Base-by-base conservation (phyloP, 306 rosid species). In the Trifolium pratense region DNA sequence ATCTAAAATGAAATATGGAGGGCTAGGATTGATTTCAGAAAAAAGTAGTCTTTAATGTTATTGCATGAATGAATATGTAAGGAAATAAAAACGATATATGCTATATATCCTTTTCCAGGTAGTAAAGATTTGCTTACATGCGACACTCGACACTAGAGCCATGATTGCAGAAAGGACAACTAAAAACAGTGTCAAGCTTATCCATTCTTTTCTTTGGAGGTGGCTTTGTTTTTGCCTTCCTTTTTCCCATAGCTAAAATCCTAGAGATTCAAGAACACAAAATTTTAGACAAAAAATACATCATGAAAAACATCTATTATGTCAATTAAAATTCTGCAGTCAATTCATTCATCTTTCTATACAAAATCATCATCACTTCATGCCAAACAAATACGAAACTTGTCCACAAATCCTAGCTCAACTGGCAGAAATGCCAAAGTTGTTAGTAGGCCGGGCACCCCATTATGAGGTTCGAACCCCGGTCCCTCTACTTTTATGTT, bases 141-240 rank as follows among this genome's bases (percentile, higher is more conserved):
- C 91, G 90, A 71, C 97, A 91, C 73, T 94, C 99, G 2, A 94
- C 96, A 23, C 98, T 86, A 78, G 90, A 81, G 20, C 98, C 97
- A 60, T 94, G 98, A 75, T 90, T 88, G 82, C 98, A 94, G 88
- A 94, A 94, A 82, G 98, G 98, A 48, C 98, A 91, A 79, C 97
- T 88, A 75, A 94, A 94, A 48, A 91, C 97, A 32, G 97, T 91
- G 74, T 94, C 98, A 49, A 91, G 98, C 91, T 91, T 94, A 80
- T 91, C 98, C 90, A 84, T 89, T 66, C 98, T 87, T 83, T 94
- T 94, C 91, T 87, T 91, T 9, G 97, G 97, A 58, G 96, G 85
- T 2, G 98, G 96, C 90, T 94, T 94, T 52, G 98, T 84, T 25
- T 89, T 87, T 45, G 97, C 86, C 85, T 94, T 94, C 71, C 99